These are phyloP conservation scores for Exophiala alcalophila DNA, from an alignment of 2,329 filamentous ascomycete genomes.

Conservation along the genomic window DNA sequence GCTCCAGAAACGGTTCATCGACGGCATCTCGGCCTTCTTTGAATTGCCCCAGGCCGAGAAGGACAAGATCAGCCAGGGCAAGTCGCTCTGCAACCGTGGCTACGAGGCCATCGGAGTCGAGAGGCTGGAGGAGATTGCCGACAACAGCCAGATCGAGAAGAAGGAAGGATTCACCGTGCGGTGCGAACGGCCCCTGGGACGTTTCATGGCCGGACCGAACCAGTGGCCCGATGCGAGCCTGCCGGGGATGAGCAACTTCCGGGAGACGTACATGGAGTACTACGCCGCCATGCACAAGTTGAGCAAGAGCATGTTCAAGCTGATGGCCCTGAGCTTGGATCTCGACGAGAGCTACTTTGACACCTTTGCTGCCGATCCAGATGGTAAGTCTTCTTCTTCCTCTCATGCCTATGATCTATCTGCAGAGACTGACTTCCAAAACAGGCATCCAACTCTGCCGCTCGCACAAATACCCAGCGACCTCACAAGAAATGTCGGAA, in stretches of 20 bases:
- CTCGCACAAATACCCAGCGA: conserved; percentile 32
- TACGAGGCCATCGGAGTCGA: conserved; percentile 37
- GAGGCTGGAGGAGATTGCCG: conserved; percentile 22
- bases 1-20: too few species aligned
- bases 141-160: conserved; percentile 18
- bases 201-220: conserved; percentile 8
- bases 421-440: too few species aligned
- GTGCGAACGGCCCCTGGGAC: conserved; percentile 7
- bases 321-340: conserved; percentile 22
- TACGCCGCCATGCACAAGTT: conserved; percentile 25
- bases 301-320: conserved; percentile 24
- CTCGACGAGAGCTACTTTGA: conserved; percentile 27
- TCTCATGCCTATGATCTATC: too few species aligned
- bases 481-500: conserved; percentile 11
- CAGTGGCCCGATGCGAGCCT: too few species aligned
- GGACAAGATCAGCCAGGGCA: too few species aligned
- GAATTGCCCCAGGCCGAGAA: conserved; percentile 37
- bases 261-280: conserved; percentile 14
- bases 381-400: too few species aligned
- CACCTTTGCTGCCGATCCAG: conserved; percentile 29
- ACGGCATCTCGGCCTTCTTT: conserved; percentile 53
- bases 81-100: too few species aligned
- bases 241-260: too few species aligned
- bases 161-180: conserved; percentile 15
- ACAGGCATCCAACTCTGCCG: conserved; percentile 27